Evolutionary conservation across 495 filamentous ascomycete species (phyloP).

Genomic region (Penicillium manginii): DNA sequence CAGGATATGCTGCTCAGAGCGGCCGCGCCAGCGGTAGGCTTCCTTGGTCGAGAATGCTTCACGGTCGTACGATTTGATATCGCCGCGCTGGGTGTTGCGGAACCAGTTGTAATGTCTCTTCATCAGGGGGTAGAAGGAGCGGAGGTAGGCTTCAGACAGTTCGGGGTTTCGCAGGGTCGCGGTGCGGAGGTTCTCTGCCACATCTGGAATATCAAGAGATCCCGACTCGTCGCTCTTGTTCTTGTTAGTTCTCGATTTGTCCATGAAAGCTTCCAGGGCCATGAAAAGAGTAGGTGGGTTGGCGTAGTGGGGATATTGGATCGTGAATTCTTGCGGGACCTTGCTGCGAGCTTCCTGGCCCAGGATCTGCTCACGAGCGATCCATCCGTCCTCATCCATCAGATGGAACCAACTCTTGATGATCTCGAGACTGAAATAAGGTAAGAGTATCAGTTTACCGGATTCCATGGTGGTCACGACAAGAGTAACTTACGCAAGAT

Average conservation of each 20-base stretch:
- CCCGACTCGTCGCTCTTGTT: constrained; percentile 35
- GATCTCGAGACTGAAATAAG: constrained; percentile 67
- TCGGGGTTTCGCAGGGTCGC: constrained; percentile 68
- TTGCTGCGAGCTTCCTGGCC: constrained; percentile 94
- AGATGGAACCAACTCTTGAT: constrained; percentile 94
- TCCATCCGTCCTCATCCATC: constrained; percentile 98
- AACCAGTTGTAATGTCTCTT: constrained; percentile 94
- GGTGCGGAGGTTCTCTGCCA: constrained; percentile 46
- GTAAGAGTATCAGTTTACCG: too few species aligned
- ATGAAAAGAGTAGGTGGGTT: constrained; percentile 98
- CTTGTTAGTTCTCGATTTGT: constrained; percentile 62
- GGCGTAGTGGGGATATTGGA: constrained; percentile 96
- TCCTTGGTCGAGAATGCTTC: constrained; percentile 84
- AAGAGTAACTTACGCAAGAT: constrained; percentile 66
- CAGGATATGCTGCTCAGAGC: constrained; percentile 81
- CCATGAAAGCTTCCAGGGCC: constrained; percentile 78
- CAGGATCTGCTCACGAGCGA: constrained; percentile 94
- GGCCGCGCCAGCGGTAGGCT: constrained; percentile 94
- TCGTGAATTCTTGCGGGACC: constrained; percentile 92
- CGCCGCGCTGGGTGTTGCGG: constrained; percentile 85
- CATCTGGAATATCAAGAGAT: constrained; percentile 26
- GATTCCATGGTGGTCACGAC: background rate
- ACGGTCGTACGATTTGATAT: constrained; percentile 88
- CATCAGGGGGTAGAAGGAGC: constrained; percentile 85
- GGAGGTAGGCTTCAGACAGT: constrained; percentile 73